Base-by-base conservation (phyloP, 1,284 basidiomycete species). In the Trametes versicolor region DNA sequence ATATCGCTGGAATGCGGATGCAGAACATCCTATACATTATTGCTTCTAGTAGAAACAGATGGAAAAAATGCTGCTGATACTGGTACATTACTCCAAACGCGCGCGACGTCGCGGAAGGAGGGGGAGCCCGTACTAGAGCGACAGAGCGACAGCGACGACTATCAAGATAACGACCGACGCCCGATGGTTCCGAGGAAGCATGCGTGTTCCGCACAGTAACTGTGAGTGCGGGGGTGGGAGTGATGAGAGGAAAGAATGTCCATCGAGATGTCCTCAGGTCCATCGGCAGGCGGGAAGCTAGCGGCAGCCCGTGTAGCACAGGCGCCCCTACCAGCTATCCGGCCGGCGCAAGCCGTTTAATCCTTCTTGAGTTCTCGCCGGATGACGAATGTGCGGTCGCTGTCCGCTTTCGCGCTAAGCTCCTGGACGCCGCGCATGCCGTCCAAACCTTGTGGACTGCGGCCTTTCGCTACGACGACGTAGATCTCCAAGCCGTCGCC, bases 401-500 rank as follows among this genome's bases (percentile, higher is more conserved):
- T 87, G 52, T 87, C 87, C 19, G 80, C 78, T 39, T 79, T 82
- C 54, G 78, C 76, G 4, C 85, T 86, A 70, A 90, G 71, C 77
- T 95, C 91, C 70, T 89, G 88, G 39, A 87, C 76, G 21, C 87
- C 88, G 15, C 82, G 80, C 34, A 88, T 69, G 55, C 77, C 83
- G 65, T 89, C 85, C 64, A 95, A 76, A 37, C 88, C 88, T 65
- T 89, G 87, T 56, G 88, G 73, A 19, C 83, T 80, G 48, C 90
- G 88, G 43, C 86, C 91, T 73, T 85, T 87, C 39, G 91, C 87
- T 63, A 96, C 84, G 61, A 96, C 90, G 63, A 98, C 84, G 74
- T 91, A 97, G 71, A 97, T 92, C 76, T 98, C 96, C 60, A 98
- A 85, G 4, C 93, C 94, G 77, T 98, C 96, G 60, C 96, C 96